Base-by-base conservation (phyloP, 257 asterid species). In the Orobanche coerulescens region DNA sequence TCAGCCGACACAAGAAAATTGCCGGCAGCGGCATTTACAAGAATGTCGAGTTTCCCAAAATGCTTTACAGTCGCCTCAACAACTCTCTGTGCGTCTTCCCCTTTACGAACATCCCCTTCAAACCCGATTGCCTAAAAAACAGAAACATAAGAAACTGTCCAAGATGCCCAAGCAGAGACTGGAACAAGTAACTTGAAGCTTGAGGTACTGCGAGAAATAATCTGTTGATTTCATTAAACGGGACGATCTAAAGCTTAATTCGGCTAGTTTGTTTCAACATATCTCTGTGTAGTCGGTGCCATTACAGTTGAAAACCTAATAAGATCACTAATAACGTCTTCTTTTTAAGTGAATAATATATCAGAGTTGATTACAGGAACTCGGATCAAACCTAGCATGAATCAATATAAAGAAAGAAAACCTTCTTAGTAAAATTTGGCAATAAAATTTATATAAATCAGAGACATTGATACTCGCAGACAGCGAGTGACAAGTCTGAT, bases 21-120 rank as follows among this genome's bases (percentile, higher is more conserved):
- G 30, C 97, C 95, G 50, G 97, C 95, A n/a, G 95, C 95, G 59
- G 81, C 87, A 73, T 90, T 90, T 52, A 90, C 97, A 59, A 90
- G 93, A 73, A 90, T 87, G 62, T 90, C 97, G 6, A 90, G 85
- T 83, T 80, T 84, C 58, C 97, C 97, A 26, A 90, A 90, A 58
- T 74, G 87, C 67, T 77, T 66, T 72, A 81, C 85, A 11, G 97
- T 84, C 7, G 81, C 78, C 61, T 83, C 95, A 48, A 87, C 86
- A 10, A 81, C 95, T 75, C 88, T 78, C 42, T 49, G 58, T 18
- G 95, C 95, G 69, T 90, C 97, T 59, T 90, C 95, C 58, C 48
- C 79, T 59, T 67, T 87, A 19, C 97, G 81, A 56, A 90, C 95
- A 52, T 90, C 97, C 49, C 97, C 97, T 61, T 76, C 86, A 60